A percentile compares a stretch with the other conserved stretches of the same genome.
phyloP scores from a whole-genome alignment of 2,329 filamentous ascomycete genomes.

The Trichothecium roseum region DNA sequence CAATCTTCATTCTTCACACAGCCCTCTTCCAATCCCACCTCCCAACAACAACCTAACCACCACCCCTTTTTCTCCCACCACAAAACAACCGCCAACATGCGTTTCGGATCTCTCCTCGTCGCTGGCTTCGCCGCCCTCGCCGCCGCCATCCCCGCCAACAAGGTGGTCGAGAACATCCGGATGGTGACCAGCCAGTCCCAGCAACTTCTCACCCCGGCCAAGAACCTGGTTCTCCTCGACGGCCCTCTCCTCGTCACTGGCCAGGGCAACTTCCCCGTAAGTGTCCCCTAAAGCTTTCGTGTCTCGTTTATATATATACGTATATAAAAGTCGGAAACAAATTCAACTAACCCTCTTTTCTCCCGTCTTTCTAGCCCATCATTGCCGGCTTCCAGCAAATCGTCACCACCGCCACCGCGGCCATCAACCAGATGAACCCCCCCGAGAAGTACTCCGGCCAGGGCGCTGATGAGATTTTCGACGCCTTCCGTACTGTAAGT shows the following conservation, averaged over 20 bases:
- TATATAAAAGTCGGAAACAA: background rate
- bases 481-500: constrained; percentile 14
- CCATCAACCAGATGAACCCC: constrained; percentile 11
- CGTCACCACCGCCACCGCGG: constrained; percentile 10
- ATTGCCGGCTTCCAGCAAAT: constrained; percentile 20
- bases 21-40: no score
- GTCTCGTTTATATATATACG: background rate
- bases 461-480: constrained; percentile 10
- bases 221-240: constrained; percentile 15
- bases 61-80: no score
- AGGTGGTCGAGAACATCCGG: constrained; percentile 14
- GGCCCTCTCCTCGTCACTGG: constrained; percentile 14
- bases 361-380: constrained; percentile 13
- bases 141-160: constrained; percentile 1
- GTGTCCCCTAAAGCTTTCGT: constrained; percentile 1
- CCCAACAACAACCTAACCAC: no score
- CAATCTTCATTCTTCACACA: no score
- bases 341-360: background rate
- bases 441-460: constrained; percentile 1
- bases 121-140: constrained; percentile 1
- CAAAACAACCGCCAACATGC: background rate
- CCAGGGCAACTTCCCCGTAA: constrained; percentile 19
- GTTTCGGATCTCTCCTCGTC: constrained; percentile 1
- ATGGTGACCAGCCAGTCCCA: constrained; percentile 14
- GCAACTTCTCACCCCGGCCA: constrained; percentile 13